Evolutionary conservation across 106 monocot species (phyloP), one percentile per base, ranked within the genome.

Genomic region (Phalaenopsis aphrodite): DNA sequence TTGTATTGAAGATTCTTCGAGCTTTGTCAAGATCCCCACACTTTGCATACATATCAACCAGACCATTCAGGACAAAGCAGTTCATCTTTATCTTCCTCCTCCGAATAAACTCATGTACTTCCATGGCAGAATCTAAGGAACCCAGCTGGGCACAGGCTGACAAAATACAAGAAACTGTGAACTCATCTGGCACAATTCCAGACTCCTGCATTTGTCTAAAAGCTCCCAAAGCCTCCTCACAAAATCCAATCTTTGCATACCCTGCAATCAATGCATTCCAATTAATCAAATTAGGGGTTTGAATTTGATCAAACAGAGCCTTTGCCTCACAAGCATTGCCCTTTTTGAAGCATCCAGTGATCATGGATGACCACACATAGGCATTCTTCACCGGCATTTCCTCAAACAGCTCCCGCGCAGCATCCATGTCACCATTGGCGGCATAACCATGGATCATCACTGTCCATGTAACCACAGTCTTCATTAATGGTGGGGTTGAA

Each of bases 21-120:
- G 89, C 91, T 42, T 41, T 61, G 36, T 72, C 90, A 24, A 93
- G 83, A 65, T 93, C 93, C 9, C 93, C 90, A 30, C 93, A 93
- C 79, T 93, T 93, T 55, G 90, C 88, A 78, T 88, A 93, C 93
- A 93, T 88, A 55, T 90, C 90, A 12, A 93, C 82, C 78, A 93
- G 72, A 14, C 90, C 88, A 81, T 88, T 90, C 30, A 83, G 17
- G 49, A 92, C 86, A 77, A 88, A 90, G 17, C 80, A 61, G 64
- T 88, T 90, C 46, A 46, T 65, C 30, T 72, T 81, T 18, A 93
- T 90, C 41, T 78, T 71, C 41, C 45, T 78, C 43, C 65, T 56
- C 0, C 82, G 47, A 14, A 88, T 85, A 23, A 87, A 72, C 19
- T 85, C 75, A 56, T 88, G 90, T 11, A 93, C 72, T 19, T 85